These are phyloP conservation scores for Cunninghamia lanceolata DNA, from an alignment of 75 land plant species.

Conservation along the genomic window DNA sequence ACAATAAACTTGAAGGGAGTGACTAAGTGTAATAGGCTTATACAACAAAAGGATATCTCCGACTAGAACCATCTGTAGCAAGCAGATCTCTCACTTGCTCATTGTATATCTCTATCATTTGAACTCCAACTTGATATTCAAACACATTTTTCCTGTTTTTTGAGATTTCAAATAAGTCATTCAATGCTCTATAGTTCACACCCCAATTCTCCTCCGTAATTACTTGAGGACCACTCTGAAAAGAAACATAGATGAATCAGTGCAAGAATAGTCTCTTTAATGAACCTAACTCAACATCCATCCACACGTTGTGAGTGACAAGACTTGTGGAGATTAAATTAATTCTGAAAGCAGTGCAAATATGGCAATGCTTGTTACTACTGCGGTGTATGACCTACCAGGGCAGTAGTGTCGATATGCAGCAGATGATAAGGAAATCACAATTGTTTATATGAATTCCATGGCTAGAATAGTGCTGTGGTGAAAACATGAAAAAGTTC, in stretches of 20 bases:
- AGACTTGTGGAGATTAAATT: not conserved
- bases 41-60: slow-evolving; percentile 59
- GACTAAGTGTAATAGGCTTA: not conserved
- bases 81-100: slow-evolving; percentile 71
- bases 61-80: slow-evolving; percentile 40
- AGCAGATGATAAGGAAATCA: not conserved
- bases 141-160: slow-evolving; percentile 28
- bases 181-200: slow-evolving; percentile 63
- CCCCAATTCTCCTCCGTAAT: slow-evolving; percentile 52
- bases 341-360: not conserved
- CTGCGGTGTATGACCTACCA: not conserved
- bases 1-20: not conserved
- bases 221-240: slow-evolving; percentile 61
- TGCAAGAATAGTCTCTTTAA: not conserved
- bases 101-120: slow-evolving; percentile 73
- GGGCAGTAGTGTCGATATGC: not conserved
- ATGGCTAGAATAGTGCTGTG: not conserved
- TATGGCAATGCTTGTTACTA: slow-evolving; percentile 4
- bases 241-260: not conserved
- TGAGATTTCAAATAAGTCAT: slow-evolving; percentile 58
- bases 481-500: not conserved
- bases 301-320: not conserved
- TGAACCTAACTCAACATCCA: not conserved
- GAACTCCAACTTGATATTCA: slow-evolving; percentile 49
- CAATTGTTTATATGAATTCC: not conserved